Percentiles rank a stretch among this genome's conserved stretches.
These are phyloP conservation scores for Chlamydomonas incerta DNA, from an alignment of 139 green algal genomes.

Conservation along the genomic window DNA sequence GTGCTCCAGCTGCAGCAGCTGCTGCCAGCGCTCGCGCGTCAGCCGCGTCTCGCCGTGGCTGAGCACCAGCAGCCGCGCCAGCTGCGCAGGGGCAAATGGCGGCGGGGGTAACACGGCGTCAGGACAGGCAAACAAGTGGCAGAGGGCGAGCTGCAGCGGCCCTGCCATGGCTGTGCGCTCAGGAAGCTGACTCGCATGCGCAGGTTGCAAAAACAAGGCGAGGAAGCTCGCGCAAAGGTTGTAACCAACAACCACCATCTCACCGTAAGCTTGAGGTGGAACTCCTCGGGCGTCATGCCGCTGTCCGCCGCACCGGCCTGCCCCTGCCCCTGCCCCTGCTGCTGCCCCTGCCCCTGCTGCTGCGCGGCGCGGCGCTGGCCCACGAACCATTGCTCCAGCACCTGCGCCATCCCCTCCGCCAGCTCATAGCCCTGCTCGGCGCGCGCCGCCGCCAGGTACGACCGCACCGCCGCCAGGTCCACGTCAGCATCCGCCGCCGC, in stretches of 20 bases:
- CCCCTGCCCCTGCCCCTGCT: not conserved
- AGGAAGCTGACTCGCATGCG: no score
- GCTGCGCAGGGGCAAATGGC: not conserved
- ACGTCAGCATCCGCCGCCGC: not conserved
- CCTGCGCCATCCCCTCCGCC: conserved; percentile 32
- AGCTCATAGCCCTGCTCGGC: conserved; percentile 28
- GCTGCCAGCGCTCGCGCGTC: conserved; percentile 6
- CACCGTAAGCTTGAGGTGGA: conserved; percentile 50
- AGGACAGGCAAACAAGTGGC: no score
- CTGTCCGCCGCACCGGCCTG: not conserved
- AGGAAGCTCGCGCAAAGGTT: no score
- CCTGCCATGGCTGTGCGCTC: no score
- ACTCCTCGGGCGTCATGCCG: conserved; percentile 21
- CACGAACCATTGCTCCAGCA: conserved; percentile 44
- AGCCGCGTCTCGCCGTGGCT: conserved; percentile 33
- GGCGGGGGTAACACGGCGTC: no score
- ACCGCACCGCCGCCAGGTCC: conserved; percentile 41
- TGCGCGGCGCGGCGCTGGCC: not conserved
- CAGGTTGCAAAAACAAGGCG: no score
- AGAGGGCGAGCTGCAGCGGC: no score
- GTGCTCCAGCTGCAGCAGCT: conserved; percentile 45
- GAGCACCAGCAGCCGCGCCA: conserved; percentile 54
- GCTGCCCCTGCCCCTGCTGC: not conserved
- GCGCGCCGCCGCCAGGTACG: conserved; percentile 52
- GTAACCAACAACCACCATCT: no score